Conservation (phyloP, 1,139 yeast species). For the Hyphopichia wangnamkhiaoensis region DNA sequence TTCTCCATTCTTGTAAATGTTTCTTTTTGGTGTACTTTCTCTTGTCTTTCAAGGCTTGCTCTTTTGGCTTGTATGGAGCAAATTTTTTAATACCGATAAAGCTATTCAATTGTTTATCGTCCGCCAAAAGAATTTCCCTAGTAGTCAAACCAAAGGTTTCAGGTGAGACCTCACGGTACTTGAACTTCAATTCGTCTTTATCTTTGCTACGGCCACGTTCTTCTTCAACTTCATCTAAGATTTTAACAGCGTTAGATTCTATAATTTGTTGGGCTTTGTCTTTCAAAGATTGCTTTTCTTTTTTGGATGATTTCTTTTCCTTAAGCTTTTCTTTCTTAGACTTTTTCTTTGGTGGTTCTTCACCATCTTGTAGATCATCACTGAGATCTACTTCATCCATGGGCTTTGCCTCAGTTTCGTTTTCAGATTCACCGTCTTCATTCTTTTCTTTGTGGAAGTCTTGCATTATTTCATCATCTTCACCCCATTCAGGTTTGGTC, state of each 20-base stretch:
- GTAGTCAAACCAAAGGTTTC: conserved; percentile 86
- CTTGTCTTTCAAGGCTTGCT: conserved; percentile 72
- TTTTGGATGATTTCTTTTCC: conserved; percentile 62
- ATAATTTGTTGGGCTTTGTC: conserved; percentile 75
- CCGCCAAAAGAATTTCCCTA: conserved; percentile 87
- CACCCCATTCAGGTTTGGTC: conserved; percentile 44
- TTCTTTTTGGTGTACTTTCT: conserved; percentile 82
- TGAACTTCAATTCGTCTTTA: conserved; percentile 56
- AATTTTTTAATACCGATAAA: conserved; percentile 87
- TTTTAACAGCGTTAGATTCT: conserved; percentile 36
- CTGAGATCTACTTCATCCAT: conserved; percentile 37
- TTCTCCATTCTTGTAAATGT: conserved; percentile 87
- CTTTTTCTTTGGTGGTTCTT: conserved; percentile 35
- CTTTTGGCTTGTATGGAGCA: conserved; percentile 87
- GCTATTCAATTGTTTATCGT: conserved; percentile 79
- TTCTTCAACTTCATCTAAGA: conserved; percentile 67
- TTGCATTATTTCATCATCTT: conserved; percentile 28
- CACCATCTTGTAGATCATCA: conserved; percentile 34
- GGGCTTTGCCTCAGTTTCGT: conserved; percentile 18
- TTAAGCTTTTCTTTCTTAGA: conserved; percentile 52
- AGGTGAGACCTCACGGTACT: conserved; percentile 93
- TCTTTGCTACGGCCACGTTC: conserved; percentile 55
- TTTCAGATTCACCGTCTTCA: conserved; percentile 20
- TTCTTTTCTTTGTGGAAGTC: conserved; percentile 18
- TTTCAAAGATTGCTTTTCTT: conserved; percentile 59